Evolutionary conservation across 2,329 filamentous ascomycete genomes (phyloP).

Genomic region (Colletotrichum gigasporum): DNA sequence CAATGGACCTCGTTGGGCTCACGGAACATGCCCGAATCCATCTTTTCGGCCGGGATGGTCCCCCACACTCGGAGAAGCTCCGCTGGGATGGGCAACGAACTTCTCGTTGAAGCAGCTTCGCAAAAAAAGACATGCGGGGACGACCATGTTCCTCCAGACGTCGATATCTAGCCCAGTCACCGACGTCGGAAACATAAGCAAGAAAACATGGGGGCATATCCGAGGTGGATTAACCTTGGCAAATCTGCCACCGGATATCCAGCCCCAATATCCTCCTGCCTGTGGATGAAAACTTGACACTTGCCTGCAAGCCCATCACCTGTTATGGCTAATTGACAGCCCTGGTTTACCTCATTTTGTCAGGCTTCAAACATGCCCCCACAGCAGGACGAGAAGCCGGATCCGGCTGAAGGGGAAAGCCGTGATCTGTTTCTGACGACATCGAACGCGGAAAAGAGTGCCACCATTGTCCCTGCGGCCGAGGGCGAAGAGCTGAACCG

Average conservation of each 20-base stretch:
- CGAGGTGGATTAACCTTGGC: background rate
- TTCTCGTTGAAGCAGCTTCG: background rate
- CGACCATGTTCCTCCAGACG: too few relatives aligned
- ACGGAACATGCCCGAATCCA: conserved; percentile 11
- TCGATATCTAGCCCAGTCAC: conserved; percentile 9
- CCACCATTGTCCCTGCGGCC: background rate
- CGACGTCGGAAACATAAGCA: conserved; percentile 19
- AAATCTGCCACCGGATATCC: background rate
- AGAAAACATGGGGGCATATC: background rate
- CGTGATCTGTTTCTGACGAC: conserved; percentile 7
- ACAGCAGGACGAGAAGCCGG: background rate
- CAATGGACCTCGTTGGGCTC: background rate
- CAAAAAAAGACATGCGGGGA: background rate
- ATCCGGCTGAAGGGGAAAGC: background rate
- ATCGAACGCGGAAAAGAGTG: conserved; percentile 24
- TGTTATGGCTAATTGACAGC: too few relatives aligned
- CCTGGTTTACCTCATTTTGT: background rate
- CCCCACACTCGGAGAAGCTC: background rate
- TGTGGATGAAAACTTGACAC: background rate
- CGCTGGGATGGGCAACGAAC: background rate
- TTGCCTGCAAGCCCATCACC: background rate
- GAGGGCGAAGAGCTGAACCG: conserved; percentile 13
- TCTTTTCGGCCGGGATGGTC: too few relatives aligned
- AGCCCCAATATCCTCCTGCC: background rate
- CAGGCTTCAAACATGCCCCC: conserved; percentile 1